phyloP scores from a whole-genome alignment of 805 yeast genomes.

The Sugiyamaella boreocaroliniensis region DNA sequence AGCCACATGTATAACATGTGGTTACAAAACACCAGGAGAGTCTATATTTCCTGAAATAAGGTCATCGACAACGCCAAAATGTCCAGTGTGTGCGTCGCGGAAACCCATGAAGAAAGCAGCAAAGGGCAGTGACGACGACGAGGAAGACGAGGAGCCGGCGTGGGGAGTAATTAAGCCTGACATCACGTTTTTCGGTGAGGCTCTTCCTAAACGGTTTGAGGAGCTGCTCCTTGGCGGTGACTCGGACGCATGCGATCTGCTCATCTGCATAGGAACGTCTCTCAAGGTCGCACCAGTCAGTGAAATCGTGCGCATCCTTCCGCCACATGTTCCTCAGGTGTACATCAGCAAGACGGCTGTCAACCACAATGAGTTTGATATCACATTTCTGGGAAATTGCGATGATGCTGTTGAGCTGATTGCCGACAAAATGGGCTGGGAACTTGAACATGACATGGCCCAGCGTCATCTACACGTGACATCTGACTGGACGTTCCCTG shows the following conservation, averaged over 20 bases:
- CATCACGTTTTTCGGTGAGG: conserved; percentile 86
- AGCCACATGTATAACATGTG: conserved; percentile 79
- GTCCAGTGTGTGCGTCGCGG: conserved; percentile 51
- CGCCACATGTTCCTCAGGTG: conserved; percentile 72
- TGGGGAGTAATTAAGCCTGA: conserved; percentile 88
- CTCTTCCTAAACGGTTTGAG: conserved; percentile 65
- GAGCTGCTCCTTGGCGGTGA: conserved; percentile 45
- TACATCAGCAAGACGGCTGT: conserved; percentile 73
- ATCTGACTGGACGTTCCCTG: conserved; percentile 15
- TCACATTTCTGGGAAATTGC: conserved; percentile 69
- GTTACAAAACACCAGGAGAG: conserved; percentile 58
- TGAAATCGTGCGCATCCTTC: conserved; percentile 71
- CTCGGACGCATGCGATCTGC: conserved; percentile 60
- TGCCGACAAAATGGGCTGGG: conserved; percentile 53
- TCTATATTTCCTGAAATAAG: conserved; percentile 55
- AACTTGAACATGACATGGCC: conserved; percentile 42
- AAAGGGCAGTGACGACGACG: conserved; percentile 29
- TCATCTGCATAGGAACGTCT: conserved; percentile 85
- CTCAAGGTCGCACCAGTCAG: conserved; percentile 89
- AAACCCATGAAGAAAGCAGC: conserved; percentile 18
- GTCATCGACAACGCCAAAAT: conserved; percentile 55
- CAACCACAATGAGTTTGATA: conserved; percentile 70
- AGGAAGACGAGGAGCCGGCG: conserved; percentile 23
- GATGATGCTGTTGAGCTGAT: conserved; percentile 73
- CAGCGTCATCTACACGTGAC: conserved; percentile 11